These are phyloP conservation scores for Saksenaea oblongispora DNA, from an alignment of 371 early-diverging fungal genomes.

Conservation along the genomic window DNA sequence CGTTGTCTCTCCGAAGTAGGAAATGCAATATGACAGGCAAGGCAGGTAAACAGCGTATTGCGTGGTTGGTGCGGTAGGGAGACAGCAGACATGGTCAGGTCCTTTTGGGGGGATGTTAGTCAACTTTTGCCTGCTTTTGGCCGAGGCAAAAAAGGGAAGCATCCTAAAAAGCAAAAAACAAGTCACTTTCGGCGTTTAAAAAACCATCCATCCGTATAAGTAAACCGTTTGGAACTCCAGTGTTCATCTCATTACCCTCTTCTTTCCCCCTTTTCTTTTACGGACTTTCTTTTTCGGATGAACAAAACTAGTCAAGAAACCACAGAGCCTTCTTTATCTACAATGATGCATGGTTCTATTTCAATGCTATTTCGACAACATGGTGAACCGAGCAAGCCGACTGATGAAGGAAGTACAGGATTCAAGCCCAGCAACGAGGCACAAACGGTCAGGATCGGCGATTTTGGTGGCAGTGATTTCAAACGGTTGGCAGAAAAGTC, in stretches of 20 bases:
- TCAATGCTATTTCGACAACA: neutral
- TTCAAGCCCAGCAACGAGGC: constrained; percentile 5
- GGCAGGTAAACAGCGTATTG: constrained; percentile 58
- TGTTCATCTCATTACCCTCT: neutral
- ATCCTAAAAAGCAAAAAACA: neutral
- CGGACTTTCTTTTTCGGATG: neutral
- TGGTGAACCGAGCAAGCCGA: neutral
- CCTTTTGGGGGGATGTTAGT: neutral
- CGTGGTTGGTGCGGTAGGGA: constrained; percentile 11
- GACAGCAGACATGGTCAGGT: constrained; percentile 6
- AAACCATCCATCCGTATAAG: neutral
- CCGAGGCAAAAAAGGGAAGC: neutral
- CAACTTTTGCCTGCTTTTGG: neutral
- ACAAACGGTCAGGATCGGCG: constrained; percentile 5
- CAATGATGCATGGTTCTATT: neutral
- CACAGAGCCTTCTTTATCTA: neutral
- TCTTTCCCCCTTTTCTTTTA: neutral
- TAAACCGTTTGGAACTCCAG: neutral
- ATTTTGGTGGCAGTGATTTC: constrained; percentile 27
- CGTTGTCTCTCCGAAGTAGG: constrained; percentile 80
- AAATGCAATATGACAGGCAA: constrained; percentile 87
- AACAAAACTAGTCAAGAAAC: neutral
- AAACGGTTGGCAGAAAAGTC: constrained; percentile 29
- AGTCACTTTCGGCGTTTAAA: neutral
- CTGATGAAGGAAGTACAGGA: neutral